phyloP scores from a whole-genome alignment of 805 yeast species.

The Cyberlindnera samutprakarnensis region DNA sequence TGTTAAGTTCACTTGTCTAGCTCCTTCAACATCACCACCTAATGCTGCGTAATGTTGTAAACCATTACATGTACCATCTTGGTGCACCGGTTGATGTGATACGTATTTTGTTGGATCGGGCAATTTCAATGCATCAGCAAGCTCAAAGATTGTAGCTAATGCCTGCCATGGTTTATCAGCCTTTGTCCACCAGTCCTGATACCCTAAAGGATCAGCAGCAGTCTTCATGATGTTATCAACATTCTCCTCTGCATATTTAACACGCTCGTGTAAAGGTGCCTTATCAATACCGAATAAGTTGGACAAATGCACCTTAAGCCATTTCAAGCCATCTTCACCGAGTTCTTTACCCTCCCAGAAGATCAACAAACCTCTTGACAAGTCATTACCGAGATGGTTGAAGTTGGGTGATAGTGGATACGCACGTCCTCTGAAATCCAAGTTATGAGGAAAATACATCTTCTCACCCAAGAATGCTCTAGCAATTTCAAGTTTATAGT shows the following conservation, averaged over 20 bases:
- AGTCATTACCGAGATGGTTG: conserved; percentile 74
- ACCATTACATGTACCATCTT: conserved; percentile 85
- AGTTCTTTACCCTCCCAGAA: conserved; percentile 73
- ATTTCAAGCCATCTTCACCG: conserved; percentile 56
- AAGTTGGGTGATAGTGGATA: conserved; percentile 77
- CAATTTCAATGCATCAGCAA: conserved; percentile 50
- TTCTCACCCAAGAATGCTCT: conserved; percentile 81
- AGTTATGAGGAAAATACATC: conserved; percentile 71
- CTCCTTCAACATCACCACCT: conserved; percentile 83
- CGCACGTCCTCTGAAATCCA: conserved; percentile 81
- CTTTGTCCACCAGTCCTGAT: conserved; percentile 55
- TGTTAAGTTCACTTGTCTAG: conserved; percentile 65
- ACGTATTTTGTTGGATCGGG: conserved; percentile 58
- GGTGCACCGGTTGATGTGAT: conserved; percentile 75
- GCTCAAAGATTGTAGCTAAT: conserved; percentile 60
- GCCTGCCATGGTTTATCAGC: conserved; percentile 87
- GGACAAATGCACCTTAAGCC: conserved; percentile 73
- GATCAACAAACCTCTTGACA: conserved; percentile 61
- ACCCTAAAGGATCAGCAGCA: conserved; percentile 54
- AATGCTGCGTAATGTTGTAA: conserved; percentile 82
- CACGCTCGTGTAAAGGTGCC: conserved; percentile 58
- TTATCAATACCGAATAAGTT: conserved; percentile 73
- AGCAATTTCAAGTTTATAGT: conserved; percentile 92
- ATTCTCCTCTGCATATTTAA: conserved; percentile 49
- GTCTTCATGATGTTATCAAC: conserved; percentile 46